These are phyloP conservation scores for Cenococcum geophilum DNA, from an alignment of 495 filamentous ascomycete genomes.

Conservation along the genomic window DNA sequence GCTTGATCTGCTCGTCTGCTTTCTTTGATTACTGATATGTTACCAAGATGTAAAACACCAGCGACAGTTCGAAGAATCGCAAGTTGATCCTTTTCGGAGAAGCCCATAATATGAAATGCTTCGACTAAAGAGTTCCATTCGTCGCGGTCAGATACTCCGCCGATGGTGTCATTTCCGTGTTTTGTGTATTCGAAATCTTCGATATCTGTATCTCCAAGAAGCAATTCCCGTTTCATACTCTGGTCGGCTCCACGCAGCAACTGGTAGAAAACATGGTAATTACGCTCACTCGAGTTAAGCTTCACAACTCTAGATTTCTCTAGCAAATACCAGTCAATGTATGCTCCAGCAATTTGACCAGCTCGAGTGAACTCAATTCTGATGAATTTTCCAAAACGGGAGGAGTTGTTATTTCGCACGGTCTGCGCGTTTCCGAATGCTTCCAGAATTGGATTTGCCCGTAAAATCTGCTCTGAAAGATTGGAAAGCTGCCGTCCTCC, in stretches of 20 bases:
- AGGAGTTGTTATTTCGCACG: conserved; percentile 96
- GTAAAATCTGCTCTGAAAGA: conserved; percentile 92
- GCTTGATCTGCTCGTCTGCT: conserved; percentile 89
- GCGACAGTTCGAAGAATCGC: conserved; percentile 83
- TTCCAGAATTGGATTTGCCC: conserved; percentile 97
- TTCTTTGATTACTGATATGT: conserved; percentile 81
- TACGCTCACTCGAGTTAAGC: conserved; percentile 78
- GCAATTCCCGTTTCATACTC: conserved; percentile 64
- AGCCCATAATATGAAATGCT: conserved; percentile 91
- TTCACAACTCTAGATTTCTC: conserved; percentile 95
- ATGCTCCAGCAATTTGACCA: conserved; percentile 91
- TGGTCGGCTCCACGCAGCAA: conserved; percentile 75
- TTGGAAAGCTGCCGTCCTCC: conserved; percentile 65
- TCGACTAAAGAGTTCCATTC: conserved; percentile 89
- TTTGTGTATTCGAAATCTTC: conserved; percentile 88
- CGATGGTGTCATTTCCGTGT: conserved; percentile 83
- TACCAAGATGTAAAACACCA: conserved; percentile 88
- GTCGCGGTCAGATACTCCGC: conserved; percentile 81
- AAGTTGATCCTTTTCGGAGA: conserved; percentile 76
- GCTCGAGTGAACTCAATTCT: conserved; percentile 88
- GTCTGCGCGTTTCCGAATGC: conserved; percentile 98
- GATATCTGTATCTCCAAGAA: conserved; percentile 64
- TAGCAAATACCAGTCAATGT: conserved; percentile 96
- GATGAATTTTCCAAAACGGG: conserved; percentile 98
- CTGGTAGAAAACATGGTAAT: conserved; percentile 98